Evolutionary conservation across 2,329 filamentous ascomycete genomes (phyloP).

Genomic region (Ciborinia camelliae): DNA sequence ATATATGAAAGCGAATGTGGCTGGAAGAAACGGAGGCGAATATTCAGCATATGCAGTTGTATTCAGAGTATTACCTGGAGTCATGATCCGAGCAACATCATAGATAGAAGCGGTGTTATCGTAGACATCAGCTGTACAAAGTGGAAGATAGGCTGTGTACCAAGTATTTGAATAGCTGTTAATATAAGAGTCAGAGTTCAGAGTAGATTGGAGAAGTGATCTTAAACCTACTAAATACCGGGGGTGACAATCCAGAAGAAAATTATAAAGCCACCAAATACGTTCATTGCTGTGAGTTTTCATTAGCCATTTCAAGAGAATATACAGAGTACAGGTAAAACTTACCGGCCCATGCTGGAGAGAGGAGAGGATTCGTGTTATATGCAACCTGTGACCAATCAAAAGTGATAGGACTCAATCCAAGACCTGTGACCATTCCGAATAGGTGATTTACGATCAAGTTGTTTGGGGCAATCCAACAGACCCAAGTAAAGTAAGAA

Average conservation of each 20-base stretch:
- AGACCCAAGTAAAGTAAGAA: conserved; percentile 66
- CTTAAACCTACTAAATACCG: conserved; percentile 48
- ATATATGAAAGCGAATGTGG: conserved; percentile 67
- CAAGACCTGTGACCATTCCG: conserved; percentile 50
- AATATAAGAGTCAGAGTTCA: background rate
- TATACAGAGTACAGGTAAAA: background rate
- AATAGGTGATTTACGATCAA: conserved; percentile 68
- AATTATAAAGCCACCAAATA: conserved; percentile 60
- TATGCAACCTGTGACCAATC: conserved; percentile 67
- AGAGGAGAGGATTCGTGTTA: conserved; percentile 42
- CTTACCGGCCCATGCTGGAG: conserved; percentile 56
- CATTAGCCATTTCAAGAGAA: background rate
- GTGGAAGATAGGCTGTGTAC: conserved; percentile 63
- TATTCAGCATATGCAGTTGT: conserved; percentile 63
- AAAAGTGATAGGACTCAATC: conserved; percentile 52
- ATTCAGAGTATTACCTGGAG: conserved; percentile 59
- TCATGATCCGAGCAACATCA: conserved; percentile 61
- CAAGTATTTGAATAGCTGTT: conserved; percentile 56
- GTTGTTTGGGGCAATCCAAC: conserved; percentile 67
- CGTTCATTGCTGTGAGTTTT: conserved; percentile 59
- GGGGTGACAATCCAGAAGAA: conserved; percentile 61
- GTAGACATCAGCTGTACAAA: conserved; percentile 66
- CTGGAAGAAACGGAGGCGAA: conserved; percentile 69
- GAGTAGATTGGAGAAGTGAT: too few species aligned
- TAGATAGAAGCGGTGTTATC: conserved; percentile 69